These are phyloP conservation scores for Hortiboletus flavorubellus DNA, from an alignment of 768 basidiomycete species.

Conservation along the genomic window DNA sequence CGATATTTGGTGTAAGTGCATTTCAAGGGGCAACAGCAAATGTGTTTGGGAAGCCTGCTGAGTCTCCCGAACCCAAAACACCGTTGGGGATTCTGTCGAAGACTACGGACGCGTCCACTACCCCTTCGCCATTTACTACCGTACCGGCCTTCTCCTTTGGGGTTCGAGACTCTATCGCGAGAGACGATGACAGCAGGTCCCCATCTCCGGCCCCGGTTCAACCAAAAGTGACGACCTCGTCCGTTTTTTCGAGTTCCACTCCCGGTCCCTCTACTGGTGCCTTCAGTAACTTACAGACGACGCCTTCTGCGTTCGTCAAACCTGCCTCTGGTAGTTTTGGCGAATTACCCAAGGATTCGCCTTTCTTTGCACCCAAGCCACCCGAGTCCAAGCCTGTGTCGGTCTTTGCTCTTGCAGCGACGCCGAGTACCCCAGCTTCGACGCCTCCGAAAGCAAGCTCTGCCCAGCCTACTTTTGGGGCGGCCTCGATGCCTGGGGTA, in stretches of 20 bases:
- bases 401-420: conserved; percentile 34
- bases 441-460: conserved; percentile 23
- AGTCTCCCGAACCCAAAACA: conserved; percentile 9
- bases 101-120: neutral
- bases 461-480: conserved; percentile 37
- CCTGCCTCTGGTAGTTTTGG: conserved; percentile 36
- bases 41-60: conserved; percentile 9
- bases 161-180: conserved; percentile 12
- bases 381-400: conserved; percentile 35
- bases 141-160: neutral
- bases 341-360: conserved; percentile 42
- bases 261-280: conserved; percentile 32
- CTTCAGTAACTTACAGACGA: conserved; percentile 39
- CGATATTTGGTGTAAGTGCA: conserved; percentile 13
- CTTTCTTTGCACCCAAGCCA: conserved; percentile 46
- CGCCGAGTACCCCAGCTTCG: conserved; percentile 14
- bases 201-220: conserved; percentile 21
- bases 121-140: neutral
- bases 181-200: conserved; percentile 26
- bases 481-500: conserved; percentile 32
- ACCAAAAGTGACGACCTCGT: conserved; percentile 3
- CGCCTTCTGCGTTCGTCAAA: conserved; percentile 35
- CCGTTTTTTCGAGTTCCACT: conserved; percentile 20
- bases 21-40: conserved; percentile 12
- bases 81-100: conserved; percentile 9